Percentiles rank a stretch among this genome's conserved stretches.
Conservation (phyloP, 192 early-diverging fungal genomes). For the Podochytrium sp. region DNA sequence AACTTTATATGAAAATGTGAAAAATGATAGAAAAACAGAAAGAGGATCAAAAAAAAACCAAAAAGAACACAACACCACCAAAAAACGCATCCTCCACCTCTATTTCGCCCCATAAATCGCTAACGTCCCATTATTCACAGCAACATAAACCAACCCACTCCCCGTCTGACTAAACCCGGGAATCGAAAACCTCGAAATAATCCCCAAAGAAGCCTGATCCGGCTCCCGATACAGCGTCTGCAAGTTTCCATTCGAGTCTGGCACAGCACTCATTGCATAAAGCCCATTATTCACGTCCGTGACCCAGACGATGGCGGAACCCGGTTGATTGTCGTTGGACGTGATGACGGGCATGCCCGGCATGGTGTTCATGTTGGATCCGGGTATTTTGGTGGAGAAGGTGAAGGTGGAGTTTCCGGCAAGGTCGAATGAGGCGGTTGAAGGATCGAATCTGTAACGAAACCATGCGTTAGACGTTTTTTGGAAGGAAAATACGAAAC, state of each 20-base stretch:
- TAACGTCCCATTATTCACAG: constrained; percentile 15
- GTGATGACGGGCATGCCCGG: constrained; percentile 10
- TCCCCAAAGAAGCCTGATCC: background rate
- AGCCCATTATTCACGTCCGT: constrained; percentile 5
- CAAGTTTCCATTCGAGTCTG: constrained; percentile 1
- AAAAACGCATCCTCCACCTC: too few relatives aligned
- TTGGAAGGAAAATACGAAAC: too few relatives aligned
- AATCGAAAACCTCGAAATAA: background rate
- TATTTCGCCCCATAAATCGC: background rate
- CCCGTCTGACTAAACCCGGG: constrained; percentile 6
- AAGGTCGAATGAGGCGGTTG: background rate
- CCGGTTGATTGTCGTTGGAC: background rate
- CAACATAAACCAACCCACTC: constrained; percentile 11
- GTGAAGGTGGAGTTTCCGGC: background rate
- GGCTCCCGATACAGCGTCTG: constrained; percentile 3
- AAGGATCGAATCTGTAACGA: background rate
- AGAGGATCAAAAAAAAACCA: too few relatives aligned
- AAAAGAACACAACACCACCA: too few relatives aligned
- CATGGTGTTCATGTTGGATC: background rate
- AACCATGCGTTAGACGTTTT: too few relatives aligned
- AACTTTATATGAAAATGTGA: too few relatives aligned
- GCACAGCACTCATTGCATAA: constrained; percentile 9
- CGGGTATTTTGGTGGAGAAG: background rate
- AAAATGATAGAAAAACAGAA: too few relatives aligned
- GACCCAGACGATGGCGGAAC: constrained; percentile 1